These are phyloP conservation scores for Claviceps purpurea DNA, from an alignment of 2,329 filamentous ascomycete genomes.

Conservation along the genomic window DNA sequence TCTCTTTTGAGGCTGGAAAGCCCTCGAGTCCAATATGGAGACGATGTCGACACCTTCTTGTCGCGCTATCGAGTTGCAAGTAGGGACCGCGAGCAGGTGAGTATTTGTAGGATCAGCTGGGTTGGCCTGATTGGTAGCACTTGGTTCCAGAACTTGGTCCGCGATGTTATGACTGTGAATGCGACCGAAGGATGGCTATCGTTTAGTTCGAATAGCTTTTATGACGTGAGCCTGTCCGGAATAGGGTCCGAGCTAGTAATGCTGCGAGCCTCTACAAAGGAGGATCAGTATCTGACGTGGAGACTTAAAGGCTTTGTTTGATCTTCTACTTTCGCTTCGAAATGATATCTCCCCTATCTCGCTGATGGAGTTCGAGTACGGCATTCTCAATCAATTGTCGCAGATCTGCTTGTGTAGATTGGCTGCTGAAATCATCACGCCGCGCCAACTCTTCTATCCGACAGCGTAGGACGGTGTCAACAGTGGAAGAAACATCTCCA, in stretches of 20 bases:
- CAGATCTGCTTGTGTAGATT: slow-evolving; percentile 67
- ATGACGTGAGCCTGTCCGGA: slow-evolving; percentile 28
- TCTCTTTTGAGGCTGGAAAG: slow-evolving; percentile 53
- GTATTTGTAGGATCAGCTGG: slow-evolving; percentile 42
- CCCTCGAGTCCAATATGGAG: slow-evolving; percentile 42
- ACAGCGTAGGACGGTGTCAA: slow-evolving; percentile 71
- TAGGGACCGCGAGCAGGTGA: slow-evolving; percentile 12
- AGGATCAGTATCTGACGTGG: slow-evolving; percentile 47
- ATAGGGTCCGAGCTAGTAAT: slow-evolving; percentile 38
- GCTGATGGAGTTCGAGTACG: slow-evolving; percentile 50
- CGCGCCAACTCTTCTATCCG: slow-evolving; percentile 82
- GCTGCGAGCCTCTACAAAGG: slow-evolving; percentile 34
- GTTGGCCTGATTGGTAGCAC: slow-evolving; percentile 40
- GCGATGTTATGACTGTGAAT: slow-evolving; percentile 28
- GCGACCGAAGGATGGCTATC: slow-evolving; percentile 41
- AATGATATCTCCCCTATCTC: slow-evolving; percentile 52
- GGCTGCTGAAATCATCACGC: slow-evolving; percentile 69
- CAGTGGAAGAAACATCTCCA: slow-evolving; percentile 45
- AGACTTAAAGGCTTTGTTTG: slow-evolving; percentile 36
- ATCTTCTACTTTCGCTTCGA: slow-evolving; percentile 38
- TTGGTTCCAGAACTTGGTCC: slow-evolving; percentile 37
- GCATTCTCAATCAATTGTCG: slow-evolving; percentile 71
- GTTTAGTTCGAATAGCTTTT: slow-evolving; percentile 38
- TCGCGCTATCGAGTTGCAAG: slow-evolving; percentile 43
- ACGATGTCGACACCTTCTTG: slow-evolving; percentile 54